phyloP scores from a whole-genome alignment of 2,329 filamentous ascomycete genomes.

The Alternaria brassicicola region DNA sequence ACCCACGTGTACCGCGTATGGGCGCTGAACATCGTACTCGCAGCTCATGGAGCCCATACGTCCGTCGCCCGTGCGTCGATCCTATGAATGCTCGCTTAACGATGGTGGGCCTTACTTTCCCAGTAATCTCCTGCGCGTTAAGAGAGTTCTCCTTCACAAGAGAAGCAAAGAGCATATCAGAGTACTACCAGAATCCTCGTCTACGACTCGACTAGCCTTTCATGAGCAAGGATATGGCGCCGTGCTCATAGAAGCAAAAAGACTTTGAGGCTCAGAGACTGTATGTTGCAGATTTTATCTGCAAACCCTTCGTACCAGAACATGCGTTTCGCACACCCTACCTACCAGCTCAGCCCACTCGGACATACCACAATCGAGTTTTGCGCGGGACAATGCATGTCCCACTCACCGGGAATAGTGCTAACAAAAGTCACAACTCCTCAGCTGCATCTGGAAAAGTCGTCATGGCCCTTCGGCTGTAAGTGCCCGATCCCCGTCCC shows the following conservation, averaged over 20 bases:
- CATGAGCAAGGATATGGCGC: background rate
- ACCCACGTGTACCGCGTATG: background rate
- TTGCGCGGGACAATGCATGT: background rate
- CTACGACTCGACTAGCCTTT: background rate
- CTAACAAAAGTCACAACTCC: background rate
- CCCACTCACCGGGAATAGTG: background rate
- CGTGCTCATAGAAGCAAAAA: background rate
- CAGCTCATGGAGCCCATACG: background rate
- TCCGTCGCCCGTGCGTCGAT: background rate
- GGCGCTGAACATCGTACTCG: background rate
- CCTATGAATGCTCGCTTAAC: background rate
- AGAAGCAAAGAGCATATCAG: background rate
- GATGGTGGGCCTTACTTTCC: background rate
- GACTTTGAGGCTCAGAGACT: background rate
- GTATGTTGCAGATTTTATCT: background rate
- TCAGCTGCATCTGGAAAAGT: background rate
- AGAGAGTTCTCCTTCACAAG: background rate
- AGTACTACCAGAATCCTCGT: background rate
- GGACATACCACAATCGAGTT: background rate
- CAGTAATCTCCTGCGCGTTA: background rate
- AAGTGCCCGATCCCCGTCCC: constrained; percentile 4
- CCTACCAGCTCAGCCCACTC: background rate
- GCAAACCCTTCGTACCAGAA: background rate
- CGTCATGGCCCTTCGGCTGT: background rate
- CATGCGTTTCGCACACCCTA: background rate